phyloP scores from a whole-genome alignment of 495 filamentous ascomycete genomes.

The Tetracladium marchalianum region DNA sequence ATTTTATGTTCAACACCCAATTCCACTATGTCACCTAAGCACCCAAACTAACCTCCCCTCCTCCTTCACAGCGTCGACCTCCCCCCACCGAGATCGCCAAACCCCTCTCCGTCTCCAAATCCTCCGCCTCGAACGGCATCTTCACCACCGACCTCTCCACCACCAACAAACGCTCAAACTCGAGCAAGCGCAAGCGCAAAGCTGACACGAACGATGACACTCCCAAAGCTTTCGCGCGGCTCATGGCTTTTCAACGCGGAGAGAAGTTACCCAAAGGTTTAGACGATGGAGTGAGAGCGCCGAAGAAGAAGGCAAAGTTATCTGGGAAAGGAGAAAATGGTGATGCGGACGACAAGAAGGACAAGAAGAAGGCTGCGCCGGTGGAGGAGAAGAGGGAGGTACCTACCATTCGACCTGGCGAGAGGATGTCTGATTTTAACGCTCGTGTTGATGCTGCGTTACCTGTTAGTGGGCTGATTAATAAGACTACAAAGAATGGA shows the following conservation, averaged over 20 bases:
- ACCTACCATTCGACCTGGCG: conserved; percentile 70
- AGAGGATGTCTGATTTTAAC: conserved; percentile 71
- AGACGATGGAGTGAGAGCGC: conserved; percentile 49
- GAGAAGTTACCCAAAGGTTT: conserved; percentile 50
- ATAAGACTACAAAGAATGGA: conserved; percentile 34
- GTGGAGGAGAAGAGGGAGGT: conserved; percentile 19
- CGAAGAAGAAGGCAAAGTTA: conserved; percentile 37
- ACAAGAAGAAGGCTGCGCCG: conserved; percentile 6
- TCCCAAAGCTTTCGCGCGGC: conserved; percentile 70
- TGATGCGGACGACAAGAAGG: background rate
- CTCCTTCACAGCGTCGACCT: conserved; percentile 52
- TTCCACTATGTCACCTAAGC: background rate
- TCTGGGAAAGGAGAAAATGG: conserved; percentile 19
- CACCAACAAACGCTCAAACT: conserved; percentile 11
- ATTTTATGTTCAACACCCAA: conserved; percentile 22
- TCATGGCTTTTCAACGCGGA: conserved; percentile 61
- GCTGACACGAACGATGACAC: conserved; percentile 58
- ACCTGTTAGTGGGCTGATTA: conserved; percentile 57
- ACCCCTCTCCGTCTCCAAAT: conserved; percentile 50
- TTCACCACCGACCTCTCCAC: conserved; percentile 17
- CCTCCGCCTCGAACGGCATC: conserved; percentile 15
- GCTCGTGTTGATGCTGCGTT: conserved; percentile 80
- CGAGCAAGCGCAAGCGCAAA: conserved; percentile 36
- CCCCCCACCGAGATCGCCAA: conserved; percentile 62
- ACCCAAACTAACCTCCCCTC: conserved; percentile 9